A percentile compares a stretch with the other conserved stretches of the same genome.
Conservation (phyloP, 345 rosid species). For the Acer campestre region DNA sequence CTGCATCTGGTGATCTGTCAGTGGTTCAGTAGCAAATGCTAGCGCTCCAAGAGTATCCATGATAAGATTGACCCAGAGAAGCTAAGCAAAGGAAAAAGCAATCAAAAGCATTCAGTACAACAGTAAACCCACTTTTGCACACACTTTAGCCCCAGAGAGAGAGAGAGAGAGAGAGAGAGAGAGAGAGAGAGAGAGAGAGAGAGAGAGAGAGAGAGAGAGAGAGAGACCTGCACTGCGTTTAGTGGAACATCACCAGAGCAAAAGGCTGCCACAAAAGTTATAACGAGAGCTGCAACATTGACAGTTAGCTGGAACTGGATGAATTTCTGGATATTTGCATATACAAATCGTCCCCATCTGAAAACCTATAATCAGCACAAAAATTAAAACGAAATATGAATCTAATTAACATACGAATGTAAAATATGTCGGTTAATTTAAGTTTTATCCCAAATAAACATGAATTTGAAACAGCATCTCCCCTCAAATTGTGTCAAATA, state of each 20-base stretch:
- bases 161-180: too few species aligned
- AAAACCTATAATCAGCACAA: slow-evolving; percentile 64
- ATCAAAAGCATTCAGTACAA: neutral
- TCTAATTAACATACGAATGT: neutral
- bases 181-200: too few species aligned
- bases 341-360: slow-evolving; percentile 97
- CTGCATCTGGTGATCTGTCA: slow-evolving; percentile 86
- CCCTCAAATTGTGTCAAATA: neutral
- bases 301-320: slow-evolving; percentile 99
- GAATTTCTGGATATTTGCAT: slow-evolving; percentile 97
- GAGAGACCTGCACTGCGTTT: slow-evolving; percentile 87
- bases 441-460: neutral
- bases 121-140: neutral
- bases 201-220: slow-evolving; percentile 1
- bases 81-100: too few species aligned
- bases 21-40: slow-evolving; percentile 98
- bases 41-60: slow-evolving; percentile 99
- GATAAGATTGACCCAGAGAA: slow-evolving; percentile 98
- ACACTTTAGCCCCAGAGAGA: neutral
- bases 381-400: too few species aligned
- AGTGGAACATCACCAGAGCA: slow-evolving; percentile 96
- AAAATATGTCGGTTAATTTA: neutral
- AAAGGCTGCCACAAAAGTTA: slow-evolving; percentile 90
- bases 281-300: slow-evolving; percentile 90
- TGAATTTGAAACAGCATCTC: neutral